Base-by-base conservation (phyloP, 2,329 filamentous ascomycete genomes). In the Corynespora cassiicola region DNA sequence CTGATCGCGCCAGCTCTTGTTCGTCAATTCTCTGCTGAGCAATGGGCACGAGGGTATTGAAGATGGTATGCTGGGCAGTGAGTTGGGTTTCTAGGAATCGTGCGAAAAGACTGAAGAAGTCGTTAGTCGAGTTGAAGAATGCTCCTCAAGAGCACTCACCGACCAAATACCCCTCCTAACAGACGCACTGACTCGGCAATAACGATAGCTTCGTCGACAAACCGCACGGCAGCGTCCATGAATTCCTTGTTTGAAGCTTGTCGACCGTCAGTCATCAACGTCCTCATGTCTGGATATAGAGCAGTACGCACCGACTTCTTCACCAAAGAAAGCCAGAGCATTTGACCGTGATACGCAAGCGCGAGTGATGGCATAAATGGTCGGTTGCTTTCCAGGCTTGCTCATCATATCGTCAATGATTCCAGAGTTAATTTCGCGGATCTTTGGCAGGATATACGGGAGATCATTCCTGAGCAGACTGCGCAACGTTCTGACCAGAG, bases 171-270 rank as follows among this genome's bases (percentile, higher is more conserved):
- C 11, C 25, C 35, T 6, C 47, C 58, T 2, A 52, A 20, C 5
- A 63, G 27, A 17, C 49, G 36, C 5, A 62, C 30, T 2, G 58
- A 38, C 18, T 66, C 60, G 5, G 61, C 56, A 25, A 42, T 43
- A 6, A 61, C 28, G 2, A 65, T n/a, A 0, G 48, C 56, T 30
- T 63, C 41, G 19, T 61, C 56, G n/a, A 61, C 45, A 26, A 55
- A 63, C 1, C 24, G 36, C 10, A 50, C 34, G 1, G 48, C 56
- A 2, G 50, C 42, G 6, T 36, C 30, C 47, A 60, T 54, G 45
- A 63, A 65, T 0, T 39, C 21, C 16, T 58, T 49, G 31, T 62
- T 47, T 17, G 47, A 49, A 4, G 48, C 52, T 56, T n/a, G n/a
- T n/a, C n/a, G n/a, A n/a, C n/a, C n/a, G n/a, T n/a, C n/a, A n/a